These are phyloP conservation scores for Picochlorum sp. DNA, from an alignment of 139 green algal genomes.

Conservation along the genomic window DNA sequence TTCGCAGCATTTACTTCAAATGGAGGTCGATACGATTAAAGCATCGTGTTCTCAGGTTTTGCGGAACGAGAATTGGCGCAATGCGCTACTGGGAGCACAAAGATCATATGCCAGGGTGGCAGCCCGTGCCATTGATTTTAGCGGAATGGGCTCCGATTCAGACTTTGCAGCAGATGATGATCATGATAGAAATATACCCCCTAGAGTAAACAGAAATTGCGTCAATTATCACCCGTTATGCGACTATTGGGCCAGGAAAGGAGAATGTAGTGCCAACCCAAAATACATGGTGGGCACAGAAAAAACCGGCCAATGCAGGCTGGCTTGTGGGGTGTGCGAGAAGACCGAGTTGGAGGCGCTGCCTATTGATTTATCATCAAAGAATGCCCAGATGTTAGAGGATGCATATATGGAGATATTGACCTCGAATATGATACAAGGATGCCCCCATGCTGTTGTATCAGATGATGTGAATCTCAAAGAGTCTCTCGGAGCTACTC, in stretches of 20 bases:
- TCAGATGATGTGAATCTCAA: too few species aligned
- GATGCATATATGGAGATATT: not conserved
- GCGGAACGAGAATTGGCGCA: too few species aligned
- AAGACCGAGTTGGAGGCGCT: not conserved
- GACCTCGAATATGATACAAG: not conserved
- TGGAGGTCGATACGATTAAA: too few species aligned
- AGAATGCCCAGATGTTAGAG: not conserved
- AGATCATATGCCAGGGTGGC: too few species aligned
- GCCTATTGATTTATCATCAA: conserved; percentile 8
- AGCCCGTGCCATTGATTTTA: too few species aligned
- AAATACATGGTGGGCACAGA: conserved; percentile 9
- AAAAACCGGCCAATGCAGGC: not conserved
- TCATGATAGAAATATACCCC: too few species aligned
- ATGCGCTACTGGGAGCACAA: too few species aligned
- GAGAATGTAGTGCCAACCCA: conserved; percentile 13
- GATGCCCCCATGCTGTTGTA: not conserved
- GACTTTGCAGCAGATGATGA: too few species aligned
- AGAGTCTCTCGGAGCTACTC: too few species aligned
- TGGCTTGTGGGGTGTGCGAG: conserved; percentile 1
- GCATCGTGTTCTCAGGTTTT: too few species aligned
- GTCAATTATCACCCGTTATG: not conserved
- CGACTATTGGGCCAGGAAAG: conserved; percentile 9
- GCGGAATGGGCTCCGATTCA: too few species aligned
- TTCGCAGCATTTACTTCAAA: too few species aligned
- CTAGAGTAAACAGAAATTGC: not conserved